A percentile compares a stretch with the other conserved stretches of the same genome.
phyloP scores from a whole-genome alignment of 139 green algal genomes.

The Chlamydomonas sp. region DNA sequence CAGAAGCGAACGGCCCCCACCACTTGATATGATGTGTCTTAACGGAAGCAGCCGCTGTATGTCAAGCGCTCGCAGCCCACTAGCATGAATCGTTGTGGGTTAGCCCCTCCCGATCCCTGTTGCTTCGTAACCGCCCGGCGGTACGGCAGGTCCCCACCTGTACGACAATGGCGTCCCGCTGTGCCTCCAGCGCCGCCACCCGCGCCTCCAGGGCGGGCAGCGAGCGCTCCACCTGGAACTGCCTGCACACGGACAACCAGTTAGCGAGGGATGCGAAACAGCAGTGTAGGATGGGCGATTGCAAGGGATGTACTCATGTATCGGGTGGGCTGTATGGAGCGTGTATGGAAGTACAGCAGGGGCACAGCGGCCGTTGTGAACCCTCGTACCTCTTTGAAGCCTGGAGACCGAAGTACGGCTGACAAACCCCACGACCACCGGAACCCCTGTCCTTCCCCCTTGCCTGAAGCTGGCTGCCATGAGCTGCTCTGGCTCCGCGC shows the following conservation, averaged over 20 bases:
- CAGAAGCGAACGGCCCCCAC: too few species aligned
- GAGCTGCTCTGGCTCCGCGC: constrained; percentile 56
- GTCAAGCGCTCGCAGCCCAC: too few species aligned
- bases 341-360: too few species aligned
- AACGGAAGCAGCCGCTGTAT: too few species aligned
- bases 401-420: neutral
- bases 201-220: constrained; percentile 68
- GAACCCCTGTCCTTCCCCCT: neutral
- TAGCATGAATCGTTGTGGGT: too few species aligned
- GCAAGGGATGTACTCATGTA: neutral
- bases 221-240: constrained; percentile 59
- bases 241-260: constrained; percentile 25
- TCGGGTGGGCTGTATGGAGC: neutral
- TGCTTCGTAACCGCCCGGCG: constrained; percentile 25
- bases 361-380: neutral
- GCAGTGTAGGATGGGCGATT: neutral
- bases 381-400: neutral
- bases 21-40: too few species aligned
- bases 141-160: neutral
- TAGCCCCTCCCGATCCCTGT: too few species aligned
- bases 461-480: constrained; percentile 50
- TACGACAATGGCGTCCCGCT: constrained; percentile 60
- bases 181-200: constrained; percentile 24
- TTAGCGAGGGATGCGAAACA: too few species aligned
- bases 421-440: neutral